A percentile compares a stretch with the other conserved stretches of the same genome.
phyloP scores from a whole-genome alignment of 331 rosid genomes.

The Quercus tomentella region DNA sequence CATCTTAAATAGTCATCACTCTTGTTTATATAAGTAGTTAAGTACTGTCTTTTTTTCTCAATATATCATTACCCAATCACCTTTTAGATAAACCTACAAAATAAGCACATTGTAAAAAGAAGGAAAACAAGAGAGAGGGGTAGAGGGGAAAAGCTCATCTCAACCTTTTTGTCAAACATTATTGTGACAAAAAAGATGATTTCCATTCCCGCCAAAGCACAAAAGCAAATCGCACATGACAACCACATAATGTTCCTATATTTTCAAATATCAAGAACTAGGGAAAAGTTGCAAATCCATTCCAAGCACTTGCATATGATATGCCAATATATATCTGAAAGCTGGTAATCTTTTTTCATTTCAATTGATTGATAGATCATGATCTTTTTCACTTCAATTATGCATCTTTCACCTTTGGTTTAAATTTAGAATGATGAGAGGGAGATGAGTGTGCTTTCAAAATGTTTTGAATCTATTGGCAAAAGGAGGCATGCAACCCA shows the following conservation, averaged over 20 bases:
- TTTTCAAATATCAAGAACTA: slow-evolving; percentile 8
- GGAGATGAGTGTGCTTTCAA: slow-evolving; percentile 14
- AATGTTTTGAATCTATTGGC: slow-evolving; percentile 12
- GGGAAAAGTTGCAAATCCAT: slow-evolving; percentile 11
- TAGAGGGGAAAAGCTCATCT: neutral
- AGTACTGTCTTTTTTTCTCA: neutral
- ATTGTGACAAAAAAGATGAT: neutral
- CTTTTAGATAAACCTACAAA: neutral
- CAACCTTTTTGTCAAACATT: slow-evolving; percentile 10
- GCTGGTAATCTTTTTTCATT: slow-evolving; percentile 55
- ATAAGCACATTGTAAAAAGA: neutral
- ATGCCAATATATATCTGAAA: slow-evolving; percentile 33
- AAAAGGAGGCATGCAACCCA: neutral
- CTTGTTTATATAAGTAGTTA: neutral
- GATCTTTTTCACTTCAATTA: slow-evolving; percentile 54
- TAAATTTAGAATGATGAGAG: slow-evolving; percentile 48
- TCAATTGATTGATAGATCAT: slow-evolving; percentile 79
- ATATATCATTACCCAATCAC: neutral
- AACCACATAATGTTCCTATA: slow-evolving; percentile 20
- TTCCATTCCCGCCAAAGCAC: slow-evolving; percentile 13
- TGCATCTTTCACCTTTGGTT: slow-evolving; percentile 42
- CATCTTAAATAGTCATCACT: neutral
- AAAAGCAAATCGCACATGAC: slow-evolving; percentile 13
- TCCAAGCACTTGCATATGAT: slow-evolving; percentile 20
- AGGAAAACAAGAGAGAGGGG: neutral